Conservation (phyloP, 805 yeast genomes). For the Wickerhamiella alocasiicola region DNA sequence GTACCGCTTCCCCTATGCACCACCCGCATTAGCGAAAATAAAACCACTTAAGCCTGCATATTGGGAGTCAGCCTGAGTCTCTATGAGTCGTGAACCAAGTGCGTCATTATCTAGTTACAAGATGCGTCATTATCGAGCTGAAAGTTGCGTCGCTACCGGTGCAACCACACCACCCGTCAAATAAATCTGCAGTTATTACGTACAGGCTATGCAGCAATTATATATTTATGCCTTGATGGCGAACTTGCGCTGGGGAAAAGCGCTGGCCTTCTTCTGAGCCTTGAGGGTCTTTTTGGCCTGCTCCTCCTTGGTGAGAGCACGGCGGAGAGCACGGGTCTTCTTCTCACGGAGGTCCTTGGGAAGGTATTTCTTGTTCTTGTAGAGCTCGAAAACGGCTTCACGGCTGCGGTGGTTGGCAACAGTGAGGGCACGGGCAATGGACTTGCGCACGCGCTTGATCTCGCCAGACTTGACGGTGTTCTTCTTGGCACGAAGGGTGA, state of each 20-base stretch:
- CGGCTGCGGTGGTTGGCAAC: conserved; percentile 95
- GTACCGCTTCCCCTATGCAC: too few species aligned
- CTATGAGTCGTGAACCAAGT: too few species aligned
- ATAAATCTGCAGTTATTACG: not conserved
- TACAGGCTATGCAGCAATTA: not conserved
- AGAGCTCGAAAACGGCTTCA: conserved; percentile 85
- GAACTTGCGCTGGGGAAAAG: conserved; percentile 97
- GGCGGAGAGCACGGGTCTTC: conserved; percentile 99
- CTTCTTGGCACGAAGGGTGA: conserved; percentile 91
- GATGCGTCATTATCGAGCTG: too few species aligned
- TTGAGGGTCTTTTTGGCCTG: conserved; percentile 69
- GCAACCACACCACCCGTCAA: not conserved
- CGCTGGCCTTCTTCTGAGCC: conserved; percentile 82
- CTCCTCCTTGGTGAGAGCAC: conserved; percentile 84
- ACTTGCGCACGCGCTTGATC: conserved; percentile 94
- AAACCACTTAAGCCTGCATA: too few species aligned
- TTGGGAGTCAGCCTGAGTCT: too few species aligned
- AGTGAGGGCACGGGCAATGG: conserved; percentile 96
- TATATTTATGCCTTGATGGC: conserved; percentile 88
- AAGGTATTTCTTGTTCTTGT: conserved; percentile 72
- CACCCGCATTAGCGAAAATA: too few species aligned
- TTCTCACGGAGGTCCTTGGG: conserved; percentile 99
- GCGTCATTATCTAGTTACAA: too few species aligned
- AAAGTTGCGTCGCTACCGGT: too few species aligned
- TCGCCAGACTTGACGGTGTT: conserved; percentile 52